Percentiles rank a stretch among this genome's conserved stretches.
Evolutionary conservation across 2,329 filamentous ascomycete genomes (phyloP).

Genomic region (Trichoderma sp.): DNA sequence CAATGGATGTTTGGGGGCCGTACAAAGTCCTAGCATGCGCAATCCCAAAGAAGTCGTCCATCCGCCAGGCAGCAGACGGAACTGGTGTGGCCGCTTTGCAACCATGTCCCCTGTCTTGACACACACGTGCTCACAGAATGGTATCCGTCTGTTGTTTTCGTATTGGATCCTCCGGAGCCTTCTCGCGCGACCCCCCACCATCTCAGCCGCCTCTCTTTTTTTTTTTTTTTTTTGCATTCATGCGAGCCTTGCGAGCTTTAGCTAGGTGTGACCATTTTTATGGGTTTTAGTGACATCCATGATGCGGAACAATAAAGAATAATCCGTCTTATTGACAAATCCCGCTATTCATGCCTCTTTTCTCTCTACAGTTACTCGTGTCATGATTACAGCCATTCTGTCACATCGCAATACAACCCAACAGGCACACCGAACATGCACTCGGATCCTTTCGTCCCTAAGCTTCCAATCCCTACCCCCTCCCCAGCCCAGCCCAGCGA

Average conservation of each 20-base stretch:
- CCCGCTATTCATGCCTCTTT: neutral
- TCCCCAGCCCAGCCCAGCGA: neutral
- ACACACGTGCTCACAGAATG: neutral
- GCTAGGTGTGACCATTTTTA: neutral
- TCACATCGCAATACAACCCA: neutral
- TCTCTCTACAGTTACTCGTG: neutral
- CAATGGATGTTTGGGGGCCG: neutral
- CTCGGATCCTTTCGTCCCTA: neutral
- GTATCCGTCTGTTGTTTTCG: neutral
- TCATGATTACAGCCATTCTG: neutral
- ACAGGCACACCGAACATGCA: neutral
- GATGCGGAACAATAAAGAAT: neutral
- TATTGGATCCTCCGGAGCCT: neutral
- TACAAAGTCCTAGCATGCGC: neutral
- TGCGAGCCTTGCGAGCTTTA: neutral
- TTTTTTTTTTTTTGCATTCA: neutral
- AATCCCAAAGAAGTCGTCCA: neutral
- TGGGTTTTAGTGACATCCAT: neutral
- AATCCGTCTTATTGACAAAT: neutral
- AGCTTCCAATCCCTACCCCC: neutral
- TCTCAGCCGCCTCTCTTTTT: neutral
- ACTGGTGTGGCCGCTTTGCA: neutral
- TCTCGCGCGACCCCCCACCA: neutral
- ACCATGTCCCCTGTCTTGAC: neutral
- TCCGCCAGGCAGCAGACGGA: neutral